These are phyloP conservation scores for Musa acuminata DNA, from an alignment of 176 grass and related monocot species.

Conservation along the genomic window DNA sequence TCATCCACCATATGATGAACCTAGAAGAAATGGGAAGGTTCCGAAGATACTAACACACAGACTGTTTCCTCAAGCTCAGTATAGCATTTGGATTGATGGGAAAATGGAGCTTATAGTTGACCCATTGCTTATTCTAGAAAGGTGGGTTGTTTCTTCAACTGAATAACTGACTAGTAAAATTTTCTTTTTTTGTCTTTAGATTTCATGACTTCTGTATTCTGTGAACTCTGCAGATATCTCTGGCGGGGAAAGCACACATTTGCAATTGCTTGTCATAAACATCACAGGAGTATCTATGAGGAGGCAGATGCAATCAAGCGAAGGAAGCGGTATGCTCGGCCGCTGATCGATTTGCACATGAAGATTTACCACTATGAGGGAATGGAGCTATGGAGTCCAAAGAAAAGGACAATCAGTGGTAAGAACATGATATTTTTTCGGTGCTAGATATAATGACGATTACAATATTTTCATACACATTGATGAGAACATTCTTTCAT, in stretches of 20 bases:
- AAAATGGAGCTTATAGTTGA: conserved; percentile 99
- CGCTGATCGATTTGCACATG: conserved; percentile 95
- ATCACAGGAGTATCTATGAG: conserved; percentile 92
- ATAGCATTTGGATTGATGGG: conserved; percentile 99
- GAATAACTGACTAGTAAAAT: background rate
- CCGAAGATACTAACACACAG: conserved; percentile 94
- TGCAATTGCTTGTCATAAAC: conserved; percentile 85
- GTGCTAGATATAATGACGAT: background rate
- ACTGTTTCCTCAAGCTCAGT: conserved; percentile 80
- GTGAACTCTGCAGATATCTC: conserved; percentile 51
- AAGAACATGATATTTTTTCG: conserved; percentile 12
- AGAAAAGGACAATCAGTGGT: conserved; percentile 63
- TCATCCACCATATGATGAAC: conserved; percentile 79
- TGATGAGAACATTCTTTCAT: background rate
- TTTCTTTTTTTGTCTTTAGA: background rate
- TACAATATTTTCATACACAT: background rate
- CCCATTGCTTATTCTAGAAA: conserved; percentile 91
- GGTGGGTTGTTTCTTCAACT: conserved; percentile 28
- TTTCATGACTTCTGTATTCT: background rate
- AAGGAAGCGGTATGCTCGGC: conserved; percentile 82
- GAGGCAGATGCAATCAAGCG: conserved; percentile 93
- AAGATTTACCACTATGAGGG: conserved; percentile 88
- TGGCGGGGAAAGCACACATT: conserved; percentile 84
- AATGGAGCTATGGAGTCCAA: conserved; percentile 65
- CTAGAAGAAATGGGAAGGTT: conserved; percentile 95